phyloP scores from a whole-genome alignment of 1,139 yeast genomes.

The Pichia sp. region DNA sequence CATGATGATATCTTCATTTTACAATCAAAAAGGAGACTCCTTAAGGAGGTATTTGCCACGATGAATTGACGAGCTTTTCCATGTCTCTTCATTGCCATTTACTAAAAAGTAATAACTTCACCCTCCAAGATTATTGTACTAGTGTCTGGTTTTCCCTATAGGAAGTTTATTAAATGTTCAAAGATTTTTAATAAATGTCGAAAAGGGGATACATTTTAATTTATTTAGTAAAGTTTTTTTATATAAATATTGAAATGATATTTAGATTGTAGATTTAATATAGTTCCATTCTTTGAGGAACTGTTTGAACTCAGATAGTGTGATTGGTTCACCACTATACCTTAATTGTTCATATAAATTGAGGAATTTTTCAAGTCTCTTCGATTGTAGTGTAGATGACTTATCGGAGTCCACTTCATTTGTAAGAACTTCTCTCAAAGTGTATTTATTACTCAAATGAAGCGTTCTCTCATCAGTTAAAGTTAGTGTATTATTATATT shows the following conservation, averaged over 20 bases:
- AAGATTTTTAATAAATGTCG: conserved; percentile 55
- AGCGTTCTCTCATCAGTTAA: conserved; percentile 33
- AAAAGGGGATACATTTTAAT: conserved; percentile 42
- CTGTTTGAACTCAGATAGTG: conserved; percentile 51
- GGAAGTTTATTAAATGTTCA: conserved; percentile 53
- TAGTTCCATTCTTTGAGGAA: conserved; percentile 39
- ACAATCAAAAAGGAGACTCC: conserved; percentile 47
- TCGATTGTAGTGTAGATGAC: conserved; percentile 21
- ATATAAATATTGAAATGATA: conserved; percentile 3
- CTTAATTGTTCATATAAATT: conserved; percentile 62
- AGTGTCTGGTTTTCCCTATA: conserved; percentile 35
- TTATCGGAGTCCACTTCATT: neutral
- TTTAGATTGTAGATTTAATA: conserved; percentile 14
- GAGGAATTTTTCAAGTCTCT: conserved; percentile 34
- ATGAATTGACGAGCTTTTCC: conserved; percentile 54
- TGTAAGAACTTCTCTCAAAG: conserved; percentile 41
- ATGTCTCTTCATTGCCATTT: conserved; percentile 65
- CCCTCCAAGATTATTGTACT: conserved; percentile 42
- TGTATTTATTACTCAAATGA: conserved; percentile 34
- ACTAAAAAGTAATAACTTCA: conserved; percentile 21
- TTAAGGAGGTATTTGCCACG: conserved; percentile 62
- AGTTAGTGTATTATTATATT: conserved; percentile 34
- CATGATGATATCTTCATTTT: conserved; percentile 25
- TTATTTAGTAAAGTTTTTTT: conserved; percentile 6
- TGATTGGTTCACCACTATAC: conserved; percentile 58